Conservation (phyloP, 2,329 filamentous ascomycete species). For the Ceratocystis variospora region DNA sequence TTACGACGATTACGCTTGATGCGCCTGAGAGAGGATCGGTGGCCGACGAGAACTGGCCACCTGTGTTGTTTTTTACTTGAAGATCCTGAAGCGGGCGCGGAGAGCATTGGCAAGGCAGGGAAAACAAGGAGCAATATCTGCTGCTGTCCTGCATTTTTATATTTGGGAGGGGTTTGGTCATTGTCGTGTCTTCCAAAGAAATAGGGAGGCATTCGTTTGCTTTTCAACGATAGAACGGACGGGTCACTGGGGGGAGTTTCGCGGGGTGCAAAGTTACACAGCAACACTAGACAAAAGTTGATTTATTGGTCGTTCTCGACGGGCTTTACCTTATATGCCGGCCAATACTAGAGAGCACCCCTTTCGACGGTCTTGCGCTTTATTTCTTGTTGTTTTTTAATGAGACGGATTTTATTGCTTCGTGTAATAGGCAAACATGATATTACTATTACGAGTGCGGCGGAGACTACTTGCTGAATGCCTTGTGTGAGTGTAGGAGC, state of each 20-base stretch:
- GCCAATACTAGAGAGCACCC: conserved; percentile 12
- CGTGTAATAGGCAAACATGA: conserved; percentile 1
- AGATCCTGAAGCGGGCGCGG: conserved; percentile 19
- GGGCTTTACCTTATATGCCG: not conserved
- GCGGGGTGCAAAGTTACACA: conserved; percentile 20
- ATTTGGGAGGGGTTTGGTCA: conserved; percentile 19
- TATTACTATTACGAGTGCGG: not conserved
- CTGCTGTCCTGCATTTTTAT: conserved; percentile 13
- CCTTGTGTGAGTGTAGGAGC: not conserved
- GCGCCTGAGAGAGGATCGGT: conserved; percentile 19
- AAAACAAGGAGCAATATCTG: conserved; percentile 8
- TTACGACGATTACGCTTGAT: conserved; percentile 20
- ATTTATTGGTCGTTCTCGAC: conserved; percentile 42
- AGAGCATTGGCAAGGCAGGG: conserved; percentile 18
- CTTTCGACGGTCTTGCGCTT: conserved; percentile 15
- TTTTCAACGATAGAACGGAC: conserved; percentile 29
- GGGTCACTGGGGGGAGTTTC: conserved; percentile 27
- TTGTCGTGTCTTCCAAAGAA: conserved; percentile 26
- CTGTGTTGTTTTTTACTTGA: conserved; percentile 16
- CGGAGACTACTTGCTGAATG: not conserved
- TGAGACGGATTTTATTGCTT: conserved; percentile 6
- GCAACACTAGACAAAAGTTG: conserved; percentile 49
- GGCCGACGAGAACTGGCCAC: conserved; percentile 8
- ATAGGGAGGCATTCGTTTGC: conserved; percentile 27
- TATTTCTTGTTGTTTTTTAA: conserved; percentile 13